A percentile compares a stretch with the other conserved stretches of the same genome.
Conservation (phyloP, 2,329 filamentous ascomycete species). For the Cytospora piceae region DNA sequence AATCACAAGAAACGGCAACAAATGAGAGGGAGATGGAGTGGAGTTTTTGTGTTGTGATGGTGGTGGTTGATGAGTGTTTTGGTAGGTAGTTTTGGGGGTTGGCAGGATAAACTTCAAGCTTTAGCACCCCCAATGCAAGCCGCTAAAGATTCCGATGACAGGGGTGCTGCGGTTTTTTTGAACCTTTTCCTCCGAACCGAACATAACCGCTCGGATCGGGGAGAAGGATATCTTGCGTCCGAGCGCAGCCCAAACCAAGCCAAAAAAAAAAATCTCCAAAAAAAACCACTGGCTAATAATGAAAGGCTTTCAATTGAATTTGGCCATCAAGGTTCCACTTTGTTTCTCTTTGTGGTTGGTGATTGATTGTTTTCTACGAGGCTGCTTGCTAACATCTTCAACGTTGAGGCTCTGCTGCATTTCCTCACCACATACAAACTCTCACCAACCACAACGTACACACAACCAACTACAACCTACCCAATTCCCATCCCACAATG, state of each 20-base stretch:
- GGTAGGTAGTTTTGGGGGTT: neutral
- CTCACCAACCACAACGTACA: neutral
- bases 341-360: neutral
- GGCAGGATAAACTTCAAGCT: neutral
- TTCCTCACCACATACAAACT: neutral
- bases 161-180: conserved; percentile 29
- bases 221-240: conserved; percentile 8
- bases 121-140: conserved; percentile 1
- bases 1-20: conserved; percentile 9
- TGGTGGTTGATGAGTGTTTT: neutral
- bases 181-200: conserved; percentile 27
- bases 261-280: conserved; percentile 9
- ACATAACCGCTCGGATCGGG: conserved; percentile 30
- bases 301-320: neutral
- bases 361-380: neutral
- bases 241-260: conserved; percentile 13
- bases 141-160: conserved; percentile 26
- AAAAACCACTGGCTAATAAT: neutral
- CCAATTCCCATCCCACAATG: conserved; percentile 46
- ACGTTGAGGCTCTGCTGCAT: neutral
- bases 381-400: neutral
- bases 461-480: no score
- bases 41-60: neutral
- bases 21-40: conserved; percentile 18
- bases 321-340: conserved; percentile 29